Evolutionary conservation across 2,329 filamentous ascomycete species (phyloP), one percentile per base, ranked within the genome.

Genomic region (Ceratocystis diversiconidia): DNA sequence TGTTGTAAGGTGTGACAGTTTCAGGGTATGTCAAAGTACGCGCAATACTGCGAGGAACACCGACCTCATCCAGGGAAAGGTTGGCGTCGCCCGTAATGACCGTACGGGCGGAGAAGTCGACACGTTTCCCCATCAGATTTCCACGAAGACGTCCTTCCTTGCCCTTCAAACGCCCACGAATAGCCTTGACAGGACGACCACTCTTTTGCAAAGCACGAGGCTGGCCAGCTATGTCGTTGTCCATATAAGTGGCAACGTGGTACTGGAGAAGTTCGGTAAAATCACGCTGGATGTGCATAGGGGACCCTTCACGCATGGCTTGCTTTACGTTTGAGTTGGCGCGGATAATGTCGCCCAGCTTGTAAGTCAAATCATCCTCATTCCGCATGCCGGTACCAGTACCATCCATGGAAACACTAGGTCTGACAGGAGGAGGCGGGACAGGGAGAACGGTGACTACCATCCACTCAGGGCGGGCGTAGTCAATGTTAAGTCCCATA

Each of bases 61-160:
- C 94, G 68, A 99, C 95, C 79, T 99, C 91, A 72, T 99, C 92
- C 32, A 99, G 82, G 32, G 91, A 96, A 70, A 99, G 79, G 74
- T 97, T 99, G 67, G 94, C 94, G 73, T 99, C 94, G 78, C 94
- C 94, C 63, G 95, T 99, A 75, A 99, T 99, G 79, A 99, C 94
- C 41, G 95, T 99, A 86, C 94, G 94, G 46, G 95, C 95, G 0
- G 95, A 99, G 73, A 99, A 99, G 74, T 99, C 94, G 68, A 99
- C 94, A 85, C 92, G 91, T 78, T 99, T 99, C 69, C 94, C 94
- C 95, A 99, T 99, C 81, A 99, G 80, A 76, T 99, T 99, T 74
- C 95, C 94, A 79, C 94, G 88, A 28, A 99, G 85, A 81, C 94
- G 91, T 71, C 94, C 94, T 74, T 99, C 94, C 78, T 99, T 99